Base-by-base conservation (phyloP, 2,329 filamentous ascomycete genomes). In the Colletotrichum sojae region DNA sequence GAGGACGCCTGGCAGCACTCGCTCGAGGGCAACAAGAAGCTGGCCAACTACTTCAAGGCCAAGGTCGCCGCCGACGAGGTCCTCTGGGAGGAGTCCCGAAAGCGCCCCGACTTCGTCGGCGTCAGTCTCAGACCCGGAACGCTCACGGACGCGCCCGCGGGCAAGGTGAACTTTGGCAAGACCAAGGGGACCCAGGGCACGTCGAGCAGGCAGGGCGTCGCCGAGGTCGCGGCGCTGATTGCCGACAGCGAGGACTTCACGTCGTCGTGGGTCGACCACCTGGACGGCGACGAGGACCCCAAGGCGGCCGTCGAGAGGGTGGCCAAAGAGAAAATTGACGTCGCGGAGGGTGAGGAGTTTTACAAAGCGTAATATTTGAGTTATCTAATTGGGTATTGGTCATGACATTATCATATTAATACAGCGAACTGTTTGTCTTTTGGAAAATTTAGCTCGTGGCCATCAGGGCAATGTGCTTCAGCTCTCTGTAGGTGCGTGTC, bases 1-100 rank as follows among this genome's bases (percentile, higher is more conserved):
- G 80, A 84, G 5, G 83, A 80, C 10, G 79, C 79, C 64, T 89
- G 85, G 85, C 77, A 82, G n/a, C 76, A 85, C 57, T 80, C 80
- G 46, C 82, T 83, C 72, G 76, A 84, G 46, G 80, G 80, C 52
- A 83, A 84, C 73, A 75, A 76, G 12, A 80, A 81, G 43, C 78
- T 90, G 20, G 81, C 85, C 22, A 80, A 79, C 53, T 91, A 91
- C 78, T 89, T 86, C 78, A 78, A 86, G 75, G 89, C 89, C 71
- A 91, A 91, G 78, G 75, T 90, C 16, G 86, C 82, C 6, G 87
- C 89, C 8, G 89, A 91, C 75, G 85, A 89, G 77, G 83, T 79
- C 2, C 80, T 90, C 5, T 87, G 88, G 74, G 79, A 83, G 53
- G 81, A 83, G 12, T 82, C 82, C 40, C 81, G 81, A 73, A 78